Evolutionary conservation across 495 filamentous ascomycete genomes (phyloP).

Genomic region (Gamarada debralockiae): DNA sequence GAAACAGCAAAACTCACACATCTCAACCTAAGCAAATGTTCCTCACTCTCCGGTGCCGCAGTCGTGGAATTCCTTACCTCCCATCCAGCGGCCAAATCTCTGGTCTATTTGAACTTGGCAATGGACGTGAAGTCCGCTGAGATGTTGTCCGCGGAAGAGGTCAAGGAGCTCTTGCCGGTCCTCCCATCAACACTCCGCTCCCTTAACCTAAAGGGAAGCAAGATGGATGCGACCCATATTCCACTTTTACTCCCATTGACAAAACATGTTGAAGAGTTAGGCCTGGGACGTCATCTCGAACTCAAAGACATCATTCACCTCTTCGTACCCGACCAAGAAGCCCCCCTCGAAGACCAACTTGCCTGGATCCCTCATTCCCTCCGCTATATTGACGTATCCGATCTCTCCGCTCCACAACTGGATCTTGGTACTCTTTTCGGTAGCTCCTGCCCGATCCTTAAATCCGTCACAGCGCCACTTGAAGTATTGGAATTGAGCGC

Average conservation of each 20-base stretch:
- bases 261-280: slow-evolving; percentile 77
- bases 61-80: slow-evolving; percentile 70
- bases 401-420: slow-evolving; percentile 58
- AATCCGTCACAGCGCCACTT: slow-evolving; percentile 56
- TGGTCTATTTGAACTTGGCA: slow-evolving; percentile 73
- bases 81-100: slow-evolving; percentile 64
- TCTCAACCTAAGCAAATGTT: slow-evolving; percentile 76
- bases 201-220: slow-evolving; percentile 73
- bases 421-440: slow-evolving; percentile 58
- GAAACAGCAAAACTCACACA: slow-evolving; percentile 71
- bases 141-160: slow-evolving; percentile 60
- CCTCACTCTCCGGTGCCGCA: slow-evolving; percentile 57
- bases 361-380: slow-evolving; percentile 60
- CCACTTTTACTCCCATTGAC: slow-evolving; percentile 63
- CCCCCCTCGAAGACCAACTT: slow-evolving; percentile 25
- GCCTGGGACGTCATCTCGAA: slow-evolving; percentile 65
- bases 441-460: slow-evolving; percentile 55
- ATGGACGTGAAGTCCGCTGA: slow-evolving; percentile 72
- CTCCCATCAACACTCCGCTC: slow-evolving; percentile 68
- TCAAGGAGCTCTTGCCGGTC: slow-evolving; percentile 61
- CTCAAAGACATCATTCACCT: slow-evolving; percentile 60
- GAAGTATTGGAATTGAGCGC: slow-evolving; percentile 77
- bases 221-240: slow-evolving; percentile 62
- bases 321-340: slow-evolving; percentile 43
- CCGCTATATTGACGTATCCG: slow-evolving; percentile 69